Evolutionary conservation across 192 early-diverging fungal genomes (phyloP), one percentile per base, ranked within the genome.

Genomic region (Backusella sp.): DNA sequence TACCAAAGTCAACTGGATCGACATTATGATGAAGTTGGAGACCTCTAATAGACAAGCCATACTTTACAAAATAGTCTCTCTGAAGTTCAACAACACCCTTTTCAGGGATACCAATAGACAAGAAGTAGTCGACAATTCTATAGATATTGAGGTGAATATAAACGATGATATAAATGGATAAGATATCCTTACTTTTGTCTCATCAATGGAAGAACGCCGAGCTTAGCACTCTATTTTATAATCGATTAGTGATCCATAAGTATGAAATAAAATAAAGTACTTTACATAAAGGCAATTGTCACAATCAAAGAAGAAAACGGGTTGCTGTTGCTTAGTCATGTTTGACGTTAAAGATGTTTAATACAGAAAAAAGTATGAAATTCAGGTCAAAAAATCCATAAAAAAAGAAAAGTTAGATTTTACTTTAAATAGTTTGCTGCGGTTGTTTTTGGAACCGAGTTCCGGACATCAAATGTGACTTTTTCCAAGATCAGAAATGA

Each of bases 261-360:
- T 32, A 32, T 2, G 1, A 32, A 21, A 56, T 56, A 56, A 56
- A 21, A 56, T 56, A 21, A 8, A 44, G 9, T 56, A 56, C n/a
- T 71, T 42, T 82, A 85, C 80, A 68, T 94, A 93, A 9, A 93
- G 86, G 72, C 91, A 92, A 79, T 95, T 94, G 80, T 95, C 94
- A 44, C 92, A 92, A 73, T 95, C 94, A 75, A 94, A 92, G 83
- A 92, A 94, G 70, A 94, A 91, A 52, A 94, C 84, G 7, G 80
- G 79, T 28, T 82, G 42, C 15, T 44, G 66, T 46, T 53, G 53
- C 8, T 56, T 56, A 56, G 53, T 56, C 53, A 56, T 56, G n/a
- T 21, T 21, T 21, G 7, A 7, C 0, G 7, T n/a, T 56, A 8
- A 56, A 21, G 32, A 56, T 56, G 21, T 21, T 21, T 53, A 53